Evolutionary conservation across 306 rosid genomes (phyloP).

Genomic region (Adenanthera pavonina): DNA sequence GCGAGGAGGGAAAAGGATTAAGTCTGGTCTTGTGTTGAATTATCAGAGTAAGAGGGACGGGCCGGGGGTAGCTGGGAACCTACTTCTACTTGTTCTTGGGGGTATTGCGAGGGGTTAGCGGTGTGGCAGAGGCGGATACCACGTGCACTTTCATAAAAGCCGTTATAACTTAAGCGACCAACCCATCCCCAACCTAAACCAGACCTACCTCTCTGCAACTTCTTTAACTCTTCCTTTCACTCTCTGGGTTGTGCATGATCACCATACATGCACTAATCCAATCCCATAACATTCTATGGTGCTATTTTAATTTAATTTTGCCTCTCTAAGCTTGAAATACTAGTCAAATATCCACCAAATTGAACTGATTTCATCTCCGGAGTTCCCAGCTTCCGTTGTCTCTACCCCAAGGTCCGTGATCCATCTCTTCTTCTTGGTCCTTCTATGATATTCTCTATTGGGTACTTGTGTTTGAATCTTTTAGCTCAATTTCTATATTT

Average conservation of each 20-base stretch:
- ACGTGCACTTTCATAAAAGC: slow-evolving; percentile 66
- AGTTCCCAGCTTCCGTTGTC: neutral
- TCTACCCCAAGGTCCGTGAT: slow-evolving; percentile 28
- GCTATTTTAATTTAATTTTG: neutral
- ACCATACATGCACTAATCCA: slow-evolving; percentile 1
- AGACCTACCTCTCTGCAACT: slow-evolving; percentile 61
- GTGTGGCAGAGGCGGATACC: slow-evolving; percentile 62
- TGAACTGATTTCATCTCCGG: slow-evolving; percentile 7
- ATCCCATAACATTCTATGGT: neutral
- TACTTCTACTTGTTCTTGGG: neutral
- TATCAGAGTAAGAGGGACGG: neutral
- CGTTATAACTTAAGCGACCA: slow-evolving; percentile 32
- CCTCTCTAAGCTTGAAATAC: neutral
- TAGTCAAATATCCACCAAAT: slow-evolving; percentile 37
- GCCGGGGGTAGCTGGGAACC: slow-evolving; percentile 59
- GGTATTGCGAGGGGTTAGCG: neutral
- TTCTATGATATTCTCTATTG: neutral
- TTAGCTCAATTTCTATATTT: neutral
- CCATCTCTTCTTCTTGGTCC: neutral
- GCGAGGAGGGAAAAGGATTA: neutral
- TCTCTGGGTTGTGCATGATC: slow-evolving; percentile 20
- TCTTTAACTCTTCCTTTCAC: slow-evolving; percentile 17
- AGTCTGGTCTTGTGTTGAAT: neutral
- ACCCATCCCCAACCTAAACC: slow-evolving; percentile 40
- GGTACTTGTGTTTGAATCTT: neutral